Evolutionary conservation across 192 early-diverging fungal species (phyloP), one percentile per base, ranked within the genome.

Genomic region (Coemansia reversa): DNA sequence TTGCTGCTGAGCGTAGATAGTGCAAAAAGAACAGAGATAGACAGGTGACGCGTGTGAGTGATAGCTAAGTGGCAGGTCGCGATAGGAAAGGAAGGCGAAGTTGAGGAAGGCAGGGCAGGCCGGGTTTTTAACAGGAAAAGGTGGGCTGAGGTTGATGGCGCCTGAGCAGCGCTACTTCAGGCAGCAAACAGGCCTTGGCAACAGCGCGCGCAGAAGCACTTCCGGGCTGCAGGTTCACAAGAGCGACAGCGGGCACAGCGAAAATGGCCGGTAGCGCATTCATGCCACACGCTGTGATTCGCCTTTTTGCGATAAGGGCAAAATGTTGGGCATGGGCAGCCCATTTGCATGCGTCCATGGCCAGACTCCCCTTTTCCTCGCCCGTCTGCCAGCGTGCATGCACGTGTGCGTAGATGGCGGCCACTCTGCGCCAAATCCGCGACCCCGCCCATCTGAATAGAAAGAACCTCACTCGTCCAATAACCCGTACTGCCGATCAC

Each of bases 91-190:
- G 39, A 45, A 16, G 9, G 39, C 39, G 14, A 45, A 45, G 1
- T 9, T 45, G 39, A 45, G 12, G 52, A 24, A 48, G 53, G 39
- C 63, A 55, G 63, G 63, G 63, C 54, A 28, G 54, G 53, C 51
- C 70, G 54, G 60, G 64, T 58, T 65, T 72, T 54, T 72, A 72
- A 72, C 70, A 72, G 63, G 70, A 66, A 66, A 66, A 14, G n/a
- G 51, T 8, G 14, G 51, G 7, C 58, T 7, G 8, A 42, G 58
- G 20, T 14, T 30, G 48, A 45, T 48, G 48, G 23, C 60, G 48
- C 48, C 25, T 18, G 30, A n/a, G 28, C 48, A 49, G 60, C 9
- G 22, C 12, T 8, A 22, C 14, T 30, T 45, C 22, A 22, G 7
- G 32, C 55, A 24, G n/a, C 55, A 7, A 56, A 23, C 23, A 27